A percentile compares a stretch with the other conserved stretches of the same genome.
These are phyloP conservation scores for Mallotus nudiflorus DNA, from an alignment of 345 rosid species.

Conservation along the genomic window DNA sequence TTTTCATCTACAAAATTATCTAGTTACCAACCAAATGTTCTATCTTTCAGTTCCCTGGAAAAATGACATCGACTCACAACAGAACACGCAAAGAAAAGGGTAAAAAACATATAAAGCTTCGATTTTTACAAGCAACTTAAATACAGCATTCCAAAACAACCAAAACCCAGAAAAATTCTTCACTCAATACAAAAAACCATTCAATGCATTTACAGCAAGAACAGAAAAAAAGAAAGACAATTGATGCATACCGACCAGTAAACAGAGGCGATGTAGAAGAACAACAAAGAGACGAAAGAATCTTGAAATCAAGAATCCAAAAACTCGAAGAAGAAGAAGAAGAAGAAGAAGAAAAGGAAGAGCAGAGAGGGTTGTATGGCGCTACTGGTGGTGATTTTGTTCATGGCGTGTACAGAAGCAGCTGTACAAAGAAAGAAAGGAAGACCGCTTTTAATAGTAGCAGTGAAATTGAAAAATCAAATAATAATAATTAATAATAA, in stretches of 20 bases:
- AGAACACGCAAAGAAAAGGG: neutral
- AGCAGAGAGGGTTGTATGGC: no score
- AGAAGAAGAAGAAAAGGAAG: neutral
- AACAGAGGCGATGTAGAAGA: neutral
- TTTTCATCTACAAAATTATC: neutral
- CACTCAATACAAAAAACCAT: neutral
- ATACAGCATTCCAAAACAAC: neutral
- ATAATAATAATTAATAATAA: no score
- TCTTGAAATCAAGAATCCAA: neutral
- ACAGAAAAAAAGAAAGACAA: neutral
- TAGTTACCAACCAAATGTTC: slow-evolving; percentile 13
- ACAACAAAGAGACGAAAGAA: neutral
- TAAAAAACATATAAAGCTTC: neutral
- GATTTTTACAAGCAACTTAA: neutral
- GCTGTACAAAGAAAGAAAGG: neutral
- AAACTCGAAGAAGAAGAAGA: neutral
- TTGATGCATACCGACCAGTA: slow-evolving; percentile 23
- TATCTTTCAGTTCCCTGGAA: neutral
- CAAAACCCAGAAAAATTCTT: slow-evolving; percentile 15
- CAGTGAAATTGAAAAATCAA: slow-evolving; percentile 5
- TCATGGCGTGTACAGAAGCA: slow-evolving; percentile 13
- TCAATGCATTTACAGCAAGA: neutral
- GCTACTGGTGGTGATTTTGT: neutral
- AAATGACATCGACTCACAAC: neutral
- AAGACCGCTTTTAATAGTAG: slow-evolving; percentile 2